Conservation (phyloP, 352 stramenopile species). For the Phytophthora idaei region DNA sequence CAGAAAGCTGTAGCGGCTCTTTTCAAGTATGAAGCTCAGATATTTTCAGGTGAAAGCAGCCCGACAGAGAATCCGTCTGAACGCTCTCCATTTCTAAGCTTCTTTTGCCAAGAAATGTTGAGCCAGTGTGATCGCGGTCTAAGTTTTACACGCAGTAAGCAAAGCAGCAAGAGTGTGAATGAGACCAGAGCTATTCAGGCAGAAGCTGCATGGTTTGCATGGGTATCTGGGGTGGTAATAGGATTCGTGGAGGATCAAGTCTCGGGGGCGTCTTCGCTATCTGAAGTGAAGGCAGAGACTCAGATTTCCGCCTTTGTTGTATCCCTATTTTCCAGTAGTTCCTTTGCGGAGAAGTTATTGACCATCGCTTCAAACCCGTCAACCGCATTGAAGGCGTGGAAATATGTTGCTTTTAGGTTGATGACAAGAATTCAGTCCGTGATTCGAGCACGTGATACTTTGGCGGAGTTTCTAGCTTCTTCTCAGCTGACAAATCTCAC, state of each 20-base stretch:
- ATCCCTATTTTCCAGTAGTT: constrained; percentile 25
- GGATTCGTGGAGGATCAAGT: constrained; percentile 14
- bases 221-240: constrained; percentile 36
- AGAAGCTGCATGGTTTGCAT: constrained; percentile 37
- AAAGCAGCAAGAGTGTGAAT: constrained; percentile 9
- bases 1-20: constrained; percentile 17
- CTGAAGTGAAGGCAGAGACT: background rate
- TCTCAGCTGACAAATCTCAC: constrained; percentile 31
- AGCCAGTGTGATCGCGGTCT: constrained; percentile 17
- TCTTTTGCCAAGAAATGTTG: constrained; percentile 36
- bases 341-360: constrained; percentile 39
- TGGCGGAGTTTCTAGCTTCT: constrained; percentile 7
- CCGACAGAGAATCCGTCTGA: background rate
- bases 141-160: constrained; percentile 4
- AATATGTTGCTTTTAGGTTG: constrained; percentile 38
- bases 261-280: background rate
- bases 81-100: constrained; percentile 27
- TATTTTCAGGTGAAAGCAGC: background rate
- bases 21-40: constrained; percentile 18
- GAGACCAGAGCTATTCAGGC: constrained; percentile 6
- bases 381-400: constrained; percentile 28
- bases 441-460: constrained; percentile 4
- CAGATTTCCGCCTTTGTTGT: background rate
- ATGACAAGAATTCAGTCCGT: constrained; percentile 27
- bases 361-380: constrained; percentile 20